Evolutionary conservation across 2,329 filamentous ascomycete species (phyloP).

Genomic region (Cytospora piceicola): DNA sequence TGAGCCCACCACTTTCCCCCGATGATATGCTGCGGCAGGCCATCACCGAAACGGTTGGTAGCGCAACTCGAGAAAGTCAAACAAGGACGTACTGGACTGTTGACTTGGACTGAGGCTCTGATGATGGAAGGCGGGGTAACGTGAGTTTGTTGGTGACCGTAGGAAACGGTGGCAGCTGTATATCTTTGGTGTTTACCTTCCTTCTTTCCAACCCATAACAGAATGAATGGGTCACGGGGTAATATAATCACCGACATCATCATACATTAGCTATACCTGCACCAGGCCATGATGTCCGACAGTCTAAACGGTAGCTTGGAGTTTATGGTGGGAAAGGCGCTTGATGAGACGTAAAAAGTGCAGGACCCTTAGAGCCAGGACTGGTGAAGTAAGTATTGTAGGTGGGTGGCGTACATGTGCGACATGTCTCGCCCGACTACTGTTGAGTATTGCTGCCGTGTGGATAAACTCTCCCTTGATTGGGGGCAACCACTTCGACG

Average conservation of each 20-base stretch:
- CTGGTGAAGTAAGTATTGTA: background rate
- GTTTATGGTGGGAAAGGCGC: background rate
- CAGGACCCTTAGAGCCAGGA: background rate
- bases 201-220: background rate
- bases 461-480: conserved; percentile 5
- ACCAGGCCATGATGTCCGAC: background rate
- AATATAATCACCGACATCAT: conserved; percentile 8
- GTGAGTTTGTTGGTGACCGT: background rate
- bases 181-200: background rate
- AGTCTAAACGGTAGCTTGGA: background rate
- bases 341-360: background rate
- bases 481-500: background rate
- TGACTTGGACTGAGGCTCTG: background rate
- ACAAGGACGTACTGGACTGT: conserved; percentile 9
- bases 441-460: conserved; percentile 3
- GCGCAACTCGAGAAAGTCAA: conserved; percentile 6
- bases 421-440: conserved; percentile 20
- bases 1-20: conserved; percentile 16
- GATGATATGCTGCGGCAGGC: conserved; percentile 12
- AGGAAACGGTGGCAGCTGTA: background rate
- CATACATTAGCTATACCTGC: conserved; percentile 1
- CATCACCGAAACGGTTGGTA: conserved; percentile 9
- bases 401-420: conserved; percentile 14
- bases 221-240: background rate
- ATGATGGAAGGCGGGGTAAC: background rate